Base-by-base conservation (phyloP, 2,329 filamentous ascomycete species). In the Aspergillus transmontanensis region DNA sequence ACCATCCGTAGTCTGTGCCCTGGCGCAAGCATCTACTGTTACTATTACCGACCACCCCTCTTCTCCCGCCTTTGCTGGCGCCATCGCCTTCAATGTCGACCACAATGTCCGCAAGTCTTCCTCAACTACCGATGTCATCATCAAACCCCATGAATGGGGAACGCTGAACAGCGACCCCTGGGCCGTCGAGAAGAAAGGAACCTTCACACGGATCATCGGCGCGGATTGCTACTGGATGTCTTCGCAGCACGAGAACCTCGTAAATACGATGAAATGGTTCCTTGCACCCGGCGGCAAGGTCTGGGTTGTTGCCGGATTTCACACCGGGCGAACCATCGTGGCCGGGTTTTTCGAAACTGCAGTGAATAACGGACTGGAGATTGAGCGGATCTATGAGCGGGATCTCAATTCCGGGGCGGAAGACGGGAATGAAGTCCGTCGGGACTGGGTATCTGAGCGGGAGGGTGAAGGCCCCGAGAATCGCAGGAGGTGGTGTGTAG, bases 201-300 rank as follows among this genome's bases (percentile, higher is more conserved):
- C 67, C 6, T 89, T 83, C 70, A 83, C 81, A 1, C 82, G 84
- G 23, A 83, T 89, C 57, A 78, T 89, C 12, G 84, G 85, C 1
- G 86, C 86, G 58, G 87, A 89, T 69, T 88, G 86, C 74, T 81
- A 85, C 63, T 89, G 86, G 86, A 86, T 88, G 82, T 78, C 76
- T 0, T 75, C 75, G 26, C 82, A 88, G 74, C 86, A 89, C 69
- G 78, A 80, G 55, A 86, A 85, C 65, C 80, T 89, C 19, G 82
- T 80, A 12, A 76, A 73, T 16, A 86, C 85, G 1, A 84, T 88
- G 80, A 73, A 82, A 6, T 84, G 85, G 73, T 87, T 87, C 68
- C 79, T 88, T 21, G 79, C 82, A 5, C 68, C 69, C 0, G 62
- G 60, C 6, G 71, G 76, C 0, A 69, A 68, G 23, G 68, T 86